Evolutionary conservation across 768 basidiomycete species (phyloP), one percentile per base, ranked within the genome.

Genomic region (Cyathus striatus): DNA sequence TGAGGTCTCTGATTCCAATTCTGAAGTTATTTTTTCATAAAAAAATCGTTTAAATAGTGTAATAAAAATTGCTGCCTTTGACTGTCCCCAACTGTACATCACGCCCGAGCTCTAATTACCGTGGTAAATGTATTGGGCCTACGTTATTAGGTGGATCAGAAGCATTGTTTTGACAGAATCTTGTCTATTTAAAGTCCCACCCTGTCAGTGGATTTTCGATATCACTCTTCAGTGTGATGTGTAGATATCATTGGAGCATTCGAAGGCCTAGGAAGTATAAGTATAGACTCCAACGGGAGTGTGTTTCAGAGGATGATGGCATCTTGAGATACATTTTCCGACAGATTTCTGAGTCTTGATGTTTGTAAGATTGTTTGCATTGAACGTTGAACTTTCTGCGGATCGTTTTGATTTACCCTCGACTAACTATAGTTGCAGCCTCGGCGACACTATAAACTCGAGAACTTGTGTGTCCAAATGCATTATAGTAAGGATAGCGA

Each of bases 231-330:
- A 81, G 81, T 0, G 52, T 72, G 0, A 50, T 60, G 7, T 84
- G 82, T 55, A 83, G 82, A 82, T 73, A 73, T 43, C 49, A 75
- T 6, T 69, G 70, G 65, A 66, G 70, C 40, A 52, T 65, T 12
- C 76, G 71, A 71, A 60, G 78, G 23, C 82, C 82, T 3, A 52
- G 49, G 45, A 63, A 52, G 45, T 60, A 61, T 12, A 72, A 76
- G 43, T 83, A 81, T 51, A 59, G 16, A 30, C 61, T 83, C 4
- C 59, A 66, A 51, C 64, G 75, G 26, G 67, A 69, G 38, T 72
- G 66, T 52, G 59, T 73, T 13, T 43, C 70, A 6, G 73, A 79
- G 49, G 71, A 74, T 5, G 81, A 85, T 53, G 81, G 82, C 0
- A 69, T 79, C 6, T 61, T 78, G n/a, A 64, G 80, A 46, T 73